These are phyloP conservation scores for Colletotrichum liaoningense DNA, from an alignment of 2,329 filamentous ascomycete species.

Conservation along the genomic window DNA sequence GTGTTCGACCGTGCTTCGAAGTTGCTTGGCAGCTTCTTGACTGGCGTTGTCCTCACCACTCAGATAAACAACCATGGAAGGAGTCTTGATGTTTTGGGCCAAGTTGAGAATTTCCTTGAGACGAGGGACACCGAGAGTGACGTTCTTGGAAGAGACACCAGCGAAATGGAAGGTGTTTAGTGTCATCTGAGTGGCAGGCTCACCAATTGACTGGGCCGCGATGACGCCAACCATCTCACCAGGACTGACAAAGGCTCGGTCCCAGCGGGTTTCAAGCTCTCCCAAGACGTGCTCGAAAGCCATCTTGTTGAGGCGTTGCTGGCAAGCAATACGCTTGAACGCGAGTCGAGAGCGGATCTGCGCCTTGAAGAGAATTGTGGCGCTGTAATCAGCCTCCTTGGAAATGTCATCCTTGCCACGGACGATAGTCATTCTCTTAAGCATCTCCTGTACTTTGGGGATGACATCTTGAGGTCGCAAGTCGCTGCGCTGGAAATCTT, in stretches of 20 bases:
- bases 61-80: conserved; percentile 94
- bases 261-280: conserved; percentile 89
- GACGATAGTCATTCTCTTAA: conserved; percentile 85
- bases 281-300: conserved; percentile 94
- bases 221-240: conserved; percentile 99
- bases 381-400: conserved; percentile 85
- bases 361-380: conserved; percentile 92
- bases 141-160: conserved; percentile 99
- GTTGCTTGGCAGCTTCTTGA: conserved; percentile 84
- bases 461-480: conserved; percentile 90
- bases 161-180: conserved; percentile 99
- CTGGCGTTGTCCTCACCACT: conserved; percentile 67
- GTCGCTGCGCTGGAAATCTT: conserved; percentile 86
- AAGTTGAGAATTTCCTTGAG: conserved; percentile 99
- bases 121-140: conserved; percentile 97
- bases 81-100: conserved; percentile 97
- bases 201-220: conserved; percentile 97
- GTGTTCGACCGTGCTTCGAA: conserved; percentile 93
- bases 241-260: conserved; percentile 85
- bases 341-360: conserved; percentile 89
- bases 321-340: conserved; percentile 90
- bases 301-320: conserved; percentile 87
- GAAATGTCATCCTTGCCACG: conserved; percentile 87
- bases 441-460: conserved; percentile 78
- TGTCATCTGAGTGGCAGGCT: conserved; percentile 99